phyloP scores from a whole-genome alignment of 78 protist genomes.

The Isochrysis galbana region DNA sequence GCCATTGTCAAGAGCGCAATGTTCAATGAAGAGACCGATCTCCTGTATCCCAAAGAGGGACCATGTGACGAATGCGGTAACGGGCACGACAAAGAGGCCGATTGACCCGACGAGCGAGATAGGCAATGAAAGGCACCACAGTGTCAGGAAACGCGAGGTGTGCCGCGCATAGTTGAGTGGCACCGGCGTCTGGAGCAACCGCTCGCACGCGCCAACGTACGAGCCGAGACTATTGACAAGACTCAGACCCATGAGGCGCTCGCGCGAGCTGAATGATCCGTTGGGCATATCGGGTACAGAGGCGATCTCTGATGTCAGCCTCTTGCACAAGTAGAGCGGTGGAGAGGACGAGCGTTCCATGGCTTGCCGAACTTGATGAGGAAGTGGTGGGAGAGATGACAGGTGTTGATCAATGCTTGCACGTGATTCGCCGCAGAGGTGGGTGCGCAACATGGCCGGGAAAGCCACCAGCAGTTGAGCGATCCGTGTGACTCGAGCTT shows the following conservation, averaged over 20 bases:
- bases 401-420: not conserved
- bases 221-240: not conserved
- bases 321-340: not conserved
- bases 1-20: constrained; percentile 8
- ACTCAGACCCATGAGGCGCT: not conserved
- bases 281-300: not conserved
- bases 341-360: not conserved
- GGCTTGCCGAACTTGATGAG: too few relatives aligned
- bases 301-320: not conserved
- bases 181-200: constrained; percentile 45
- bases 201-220: constrained; percentile 40
- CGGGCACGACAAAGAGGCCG: constrained; percentile 24
- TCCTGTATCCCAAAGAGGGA: constrained; percentile 21
- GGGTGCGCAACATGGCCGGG: not conserved
- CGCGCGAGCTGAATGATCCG: constrained; percentile 17
- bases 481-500: not conserved
- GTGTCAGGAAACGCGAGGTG: constrained; percentile 38
- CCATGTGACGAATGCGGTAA: not conserved
- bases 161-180: constrained; percentile 55
- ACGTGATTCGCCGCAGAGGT: not conserved
- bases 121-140: constrained; percentile 44
- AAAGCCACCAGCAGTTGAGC: not conserved
- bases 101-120: constrained; percentile 18
- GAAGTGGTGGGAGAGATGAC: not conserved
- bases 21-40: not conserved